Conservation (phyloP, 106 monocot species). For the Platanthera zijinensis region DNA sequence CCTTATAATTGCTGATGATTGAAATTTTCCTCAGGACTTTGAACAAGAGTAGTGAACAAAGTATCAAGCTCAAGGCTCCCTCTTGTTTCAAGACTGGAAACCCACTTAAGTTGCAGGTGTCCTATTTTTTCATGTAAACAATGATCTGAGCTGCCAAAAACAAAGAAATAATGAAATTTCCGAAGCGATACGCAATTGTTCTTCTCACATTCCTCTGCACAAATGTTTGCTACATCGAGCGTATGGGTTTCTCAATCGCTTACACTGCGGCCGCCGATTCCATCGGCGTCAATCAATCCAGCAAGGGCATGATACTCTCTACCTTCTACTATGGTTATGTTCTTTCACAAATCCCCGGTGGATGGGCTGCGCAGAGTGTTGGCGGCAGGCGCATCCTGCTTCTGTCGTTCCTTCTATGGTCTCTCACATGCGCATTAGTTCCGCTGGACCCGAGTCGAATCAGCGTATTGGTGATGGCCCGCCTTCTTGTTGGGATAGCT, state of each 20-base stretch:
- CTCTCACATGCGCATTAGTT: slow-evolving; percentile 54
- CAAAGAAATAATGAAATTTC: slow-evolving; percentile 18
- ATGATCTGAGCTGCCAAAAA: not conserved
- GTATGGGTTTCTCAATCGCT: slow-evolving; percentile 85
- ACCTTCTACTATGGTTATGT: slow-evolving; percentile 90
- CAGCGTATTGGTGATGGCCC: slow-evolving; percentile 44
- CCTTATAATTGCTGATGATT: not conserved
- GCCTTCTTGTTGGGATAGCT: slow-evolving; percentile 77
- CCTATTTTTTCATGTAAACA: not conserved
- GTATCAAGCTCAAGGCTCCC: not conserved
- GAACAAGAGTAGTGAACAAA: not conserved
- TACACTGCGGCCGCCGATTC: slow-evolving; percentile 77
- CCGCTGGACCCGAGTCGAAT: slow-evolving; percentile 58
- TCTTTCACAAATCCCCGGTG: slow-evolving; percentile 84
- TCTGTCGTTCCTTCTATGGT: slow-evolving; percentile 77
- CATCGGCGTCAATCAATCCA: slow-evolving; percentile 58
- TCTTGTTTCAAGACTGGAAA: not conserved
- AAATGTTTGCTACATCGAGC: slow-evolving; percentile 73
- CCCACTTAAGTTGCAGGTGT: not conserved
- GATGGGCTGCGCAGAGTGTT: slow-evolving; percentile 70
- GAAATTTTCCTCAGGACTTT: not conserved
- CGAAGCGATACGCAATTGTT: slow-evolving; percentile 59
- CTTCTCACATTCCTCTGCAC: slow-evolving; percentile 64
- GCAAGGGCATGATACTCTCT: slow-evolving; percentile 85
- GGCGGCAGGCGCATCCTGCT: slow-evolving; percentile 84